Evolutionary conservation across 257 asterid genomes (phyloP).

Genomic region (Mentha longifolia): DNA sequence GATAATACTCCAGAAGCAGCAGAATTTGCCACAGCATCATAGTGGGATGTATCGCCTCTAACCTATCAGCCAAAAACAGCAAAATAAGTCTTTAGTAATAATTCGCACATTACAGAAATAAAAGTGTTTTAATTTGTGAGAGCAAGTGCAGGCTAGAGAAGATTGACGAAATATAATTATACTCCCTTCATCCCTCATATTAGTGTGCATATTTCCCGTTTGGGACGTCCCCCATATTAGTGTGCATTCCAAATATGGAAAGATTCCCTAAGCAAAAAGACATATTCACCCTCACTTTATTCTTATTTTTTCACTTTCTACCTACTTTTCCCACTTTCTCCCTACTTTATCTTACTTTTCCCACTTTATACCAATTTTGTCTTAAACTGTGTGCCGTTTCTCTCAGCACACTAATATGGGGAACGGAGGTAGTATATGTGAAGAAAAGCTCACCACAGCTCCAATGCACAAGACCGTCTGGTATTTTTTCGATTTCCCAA

Average conservation of each 20-base stretch:
- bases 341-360: too few relatives aligned
- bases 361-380: too few relatives aligned
- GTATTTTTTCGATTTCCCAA: conserved; percentile 78
- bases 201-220: too few relatives aligned
- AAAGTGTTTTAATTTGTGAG: not conserved
- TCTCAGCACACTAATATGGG: too few relatives aligned
- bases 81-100: conserved; percentile 19
- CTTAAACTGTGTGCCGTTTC: too few relatives aligned
- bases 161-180: not conserved
- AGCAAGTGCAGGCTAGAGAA: not conserved
- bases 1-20: conserved; percentile 93
- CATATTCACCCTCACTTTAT: too few relatives aligned
- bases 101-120: not conserved
- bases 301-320: too few relatives aligned
- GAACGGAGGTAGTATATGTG: not conserved
- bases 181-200: too few relatives aligned
- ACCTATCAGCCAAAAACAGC: conserved; percentile 48
- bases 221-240: too few relatives aligned
- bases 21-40: conserved; percentile 95
- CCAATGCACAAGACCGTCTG: conserved; percentile 89
- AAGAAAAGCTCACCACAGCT: conserved; percentile 75
- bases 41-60: conserved; percentile 93
- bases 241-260: too few relatives aligned
- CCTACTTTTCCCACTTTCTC: too few relatives aligned
- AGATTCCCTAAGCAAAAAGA: too few relatives aligned